Evolutionary conservation across 2,329 filamentous ascomycete genomes (phyloP), one percentile per base, ranked within the genome.

Genomic region (Fusarium chaquense): DNA sequence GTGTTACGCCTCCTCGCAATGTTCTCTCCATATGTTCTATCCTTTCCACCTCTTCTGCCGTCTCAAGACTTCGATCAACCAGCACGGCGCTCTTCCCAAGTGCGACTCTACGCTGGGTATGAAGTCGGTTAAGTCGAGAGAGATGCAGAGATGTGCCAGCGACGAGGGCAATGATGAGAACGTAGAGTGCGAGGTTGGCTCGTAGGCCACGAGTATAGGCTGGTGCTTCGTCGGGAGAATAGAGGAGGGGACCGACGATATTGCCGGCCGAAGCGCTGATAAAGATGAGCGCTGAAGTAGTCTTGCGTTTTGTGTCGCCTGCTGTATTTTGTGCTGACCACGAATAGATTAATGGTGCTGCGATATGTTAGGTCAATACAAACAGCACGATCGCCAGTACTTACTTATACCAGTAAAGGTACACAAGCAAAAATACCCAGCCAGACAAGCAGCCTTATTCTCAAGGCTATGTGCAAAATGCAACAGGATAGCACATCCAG

Each of bases 251-350:
- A 0, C 89, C 90, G 24, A 91, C 80, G 36, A 91, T 87, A 69
- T 92, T 92, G 8, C 90, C 90, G 2, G 85, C 85, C 53, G 86
- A 90, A 62, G 89, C 86, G 6, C 89, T 88, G 47, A 92, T 84
- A 71, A 92, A 90, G 2, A 92, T 81, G 9, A 90, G 82, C 15
- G 85, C 89, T 0, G 89, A 91, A 0, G 86, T 90, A 12, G 86
- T 85, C 73, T 91, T 91, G 67, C 88, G 87, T 78, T 92, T 92
- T 0, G 90, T 92, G 73, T 92, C 89, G 2, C 90, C 90, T 0
- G 86, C 90, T 0, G 90, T 90, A 67, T 90, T 90, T 64, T 88
- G 86, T 3, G 85, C 82, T 3, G 85, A 86, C 87, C 87, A 89
- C 0, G 86, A 85, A 67, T 87, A 89, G 41, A 90, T 86, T 32